Percentiles rank a stretch among this genome's conserved stretches.
phyloP scores from a whole-genome alignment of 768 basidiomycete genomes.

The Lentinula raphanica region DNA sequence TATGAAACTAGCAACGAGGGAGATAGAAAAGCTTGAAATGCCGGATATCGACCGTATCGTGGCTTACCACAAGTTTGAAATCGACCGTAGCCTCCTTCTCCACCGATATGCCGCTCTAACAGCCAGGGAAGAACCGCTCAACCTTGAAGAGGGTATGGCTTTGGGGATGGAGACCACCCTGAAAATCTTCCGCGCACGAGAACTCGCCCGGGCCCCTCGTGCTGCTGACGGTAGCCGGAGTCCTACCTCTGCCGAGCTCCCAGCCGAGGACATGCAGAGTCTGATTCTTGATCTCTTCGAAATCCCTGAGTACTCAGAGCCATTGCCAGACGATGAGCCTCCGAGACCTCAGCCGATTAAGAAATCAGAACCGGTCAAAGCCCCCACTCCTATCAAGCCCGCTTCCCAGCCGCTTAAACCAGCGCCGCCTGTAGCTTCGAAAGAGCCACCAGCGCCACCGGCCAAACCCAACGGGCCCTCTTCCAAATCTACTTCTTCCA shows the following conservation, averaged over 20 bases:
- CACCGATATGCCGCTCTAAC: constrained; percentile 55
- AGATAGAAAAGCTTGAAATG: constrained; percentile 46
- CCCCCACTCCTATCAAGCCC: not conserved
- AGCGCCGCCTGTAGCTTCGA: not conserved
- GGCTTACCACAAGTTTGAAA: constrained; percentile 47
- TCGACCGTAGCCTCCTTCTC: constrained; percentile 44
- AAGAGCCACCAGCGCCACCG: not conserved
- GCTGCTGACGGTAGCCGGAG: constrained; percentile 3
- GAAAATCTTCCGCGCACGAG: constrained; percentile 45
- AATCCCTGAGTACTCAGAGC: not conserved
- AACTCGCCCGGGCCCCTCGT: constrained; percentile 33
- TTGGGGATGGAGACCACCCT: constrained; percentile 51
- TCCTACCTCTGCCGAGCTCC: not conserved
- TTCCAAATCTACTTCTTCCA: not conserved
- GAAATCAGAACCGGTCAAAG: not conserved
- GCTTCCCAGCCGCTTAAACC: not conserved
- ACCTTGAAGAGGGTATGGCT: constrained; percentile 46
- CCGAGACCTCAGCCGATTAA: not conserved
- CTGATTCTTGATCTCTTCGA: constrained; percentile 6
- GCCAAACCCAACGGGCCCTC: not conserved
- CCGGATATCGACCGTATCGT: constrained; percentile 47
- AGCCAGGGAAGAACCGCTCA: constrained; percentile 43
- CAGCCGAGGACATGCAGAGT: constrained; percentile 5
- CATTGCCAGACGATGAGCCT: constrained; percentile 1
- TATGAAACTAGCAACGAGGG: constrained; percentile 51